A percentile compares a stretch with the other conserved stretches of the same genome.
These are phyloP conservation scores for Juncus inflexus DNA, from an alignment of 176 grass and related monocot genomes.

Conservation along the genomic window DNA sequence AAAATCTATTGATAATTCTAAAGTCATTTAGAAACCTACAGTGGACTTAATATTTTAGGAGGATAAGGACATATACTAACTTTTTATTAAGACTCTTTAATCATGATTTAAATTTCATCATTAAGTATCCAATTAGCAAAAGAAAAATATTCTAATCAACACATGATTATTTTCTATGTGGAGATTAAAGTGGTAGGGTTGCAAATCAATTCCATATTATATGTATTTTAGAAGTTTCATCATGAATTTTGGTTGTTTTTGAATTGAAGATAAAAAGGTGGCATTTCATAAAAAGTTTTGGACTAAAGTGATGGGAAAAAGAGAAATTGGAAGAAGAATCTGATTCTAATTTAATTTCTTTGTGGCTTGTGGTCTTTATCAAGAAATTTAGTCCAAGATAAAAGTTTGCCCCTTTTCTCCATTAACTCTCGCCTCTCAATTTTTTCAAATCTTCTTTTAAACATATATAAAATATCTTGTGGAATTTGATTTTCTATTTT, in stretches of 20 bases:
- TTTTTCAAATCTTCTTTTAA: not conserved
- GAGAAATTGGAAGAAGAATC: conserved; percentile 16
- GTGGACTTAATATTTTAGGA: conserved; percentile 10
- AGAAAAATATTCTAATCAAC: not conserved
- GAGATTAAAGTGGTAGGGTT: conserved; percentile 14
- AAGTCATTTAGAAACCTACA: not conserved
- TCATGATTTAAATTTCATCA: conserved; percentile 11
- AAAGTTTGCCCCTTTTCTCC: conserved; percentile 13
- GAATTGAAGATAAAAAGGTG: conserved; percentile 15
- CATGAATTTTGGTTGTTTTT: not conserved
- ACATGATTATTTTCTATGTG: conserved; percentile 1
- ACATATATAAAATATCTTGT: not conserved
- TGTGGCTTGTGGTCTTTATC: not conserved
- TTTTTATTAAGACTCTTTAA: conserved; percentile 28
- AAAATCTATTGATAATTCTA: too few species aligned
- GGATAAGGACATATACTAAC: conserved; percentile 18
- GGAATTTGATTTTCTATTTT: not conserved
- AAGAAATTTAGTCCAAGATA: not conserved
- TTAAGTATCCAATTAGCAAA: not conserved
- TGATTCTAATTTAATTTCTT: conserved; percentile 3
- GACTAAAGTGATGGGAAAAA: conserved; percentile 1
- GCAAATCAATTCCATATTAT: too few species aligned
- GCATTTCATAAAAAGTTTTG: conserved; percentile 6
- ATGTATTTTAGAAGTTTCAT: too few species aligned
- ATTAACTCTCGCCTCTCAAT: conserved; percentile 1